Conservation (phyloP, 306 rosid genomes). For the Cucurbita pepo region DNA sequence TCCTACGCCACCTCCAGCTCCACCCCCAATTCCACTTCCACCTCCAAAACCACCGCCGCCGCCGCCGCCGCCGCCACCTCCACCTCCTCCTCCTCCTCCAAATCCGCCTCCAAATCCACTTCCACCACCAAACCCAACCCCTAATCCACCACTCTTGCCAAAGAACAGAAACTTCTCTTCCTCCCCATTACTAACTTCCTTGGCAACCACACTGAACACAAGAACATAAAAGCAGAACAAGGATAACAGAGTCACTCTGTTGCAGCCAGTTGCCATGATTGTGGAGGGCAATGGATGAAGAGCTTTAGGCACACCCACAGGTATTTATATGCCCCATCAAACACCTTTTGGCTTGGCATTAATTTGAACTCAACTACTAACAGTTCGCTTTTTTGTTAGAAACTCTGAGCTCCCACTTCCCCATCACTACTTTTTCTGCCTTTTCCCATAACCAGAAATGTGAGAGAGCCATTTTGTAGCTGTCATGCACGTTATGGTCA, state of each 20-base stretch:
- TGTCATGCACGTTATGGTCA: no score
- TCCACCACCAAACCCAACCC: slow-evolving; percentile 6
- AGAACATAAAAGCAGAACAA: slow-evolving; percentile 35
- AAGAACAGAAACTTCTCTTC: slow-evolving; percentile 18
- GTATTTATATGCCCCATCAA: neutral
- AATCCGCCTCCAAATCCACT: slow-evolving; percentile 8
- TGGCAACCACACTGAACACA: slow-evolving; percentile 42
- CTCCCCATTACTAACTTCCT: slow-evolving; percentile 7
- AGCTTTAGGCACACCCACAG: neutral
- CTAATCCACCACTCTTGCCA: slow-evolving; percentile 10
- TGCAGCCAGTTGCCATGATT: slow-evolving; percentile 18
- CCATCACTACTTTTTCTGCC: no score
- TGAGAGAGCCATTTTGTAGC: no score
- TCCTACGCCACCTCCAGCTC: neutral
- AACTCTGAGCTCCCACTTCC: no score
- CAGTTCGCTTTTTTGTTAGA: slow-evolving; percentile 3
- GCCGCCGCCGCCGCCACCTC: neutral
- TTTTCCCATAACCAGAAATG: no score
- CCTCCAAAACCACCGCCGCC: slow-evolving; percentile 2
- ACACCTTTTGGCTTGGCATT: slow-evolving; percentile 4
- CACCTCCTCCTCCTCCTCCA: slow-evolving; percentile 3
- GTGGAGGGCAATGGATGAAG: neutral
- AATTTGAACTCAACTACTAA: slow-evolving; percentile 40
- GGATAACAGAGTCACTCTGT: slow-evolving; percentile 19
- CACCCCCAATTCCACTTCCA: neutral